These are phyloP conservation scores for Hippophae rhamnoides DNA, from an alignment of 306 rosid genomes.

Conservation along the genomic window DNA sequence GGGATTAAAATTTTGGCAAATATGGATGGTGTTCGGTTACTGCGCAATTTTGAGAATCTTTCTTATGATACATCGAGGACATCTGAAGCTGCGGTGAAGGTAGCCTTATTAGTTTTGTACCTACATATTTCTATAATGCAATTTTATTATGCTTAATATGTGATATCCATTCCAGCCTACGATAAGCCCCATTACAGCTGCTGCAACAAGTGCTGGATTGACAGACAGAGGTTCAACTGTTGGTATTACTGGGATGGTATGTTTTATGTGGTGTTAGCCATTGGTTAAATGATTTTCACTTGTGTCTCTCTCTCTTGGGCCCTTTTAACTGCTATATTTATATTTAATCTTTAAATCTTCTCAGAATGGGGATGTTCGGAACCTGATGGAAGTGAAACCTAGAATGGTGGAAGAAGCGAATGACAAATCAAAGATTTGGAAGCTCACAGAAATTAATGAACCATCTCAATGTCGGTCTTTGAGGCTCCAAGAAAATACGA, in stretches of 20 bases:
- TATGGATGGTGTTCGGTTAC: conserved; percentile 50
- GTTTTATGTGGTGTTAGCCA: conserved; percentile 19
- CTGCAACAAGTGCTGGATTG: conserved; percentile 56
- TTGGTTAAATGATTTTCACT: neutral
- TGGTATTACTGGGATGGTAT: conserved; percentile 73
- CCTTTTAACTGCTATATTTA: neutral
- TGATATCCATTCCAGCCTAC: conserved; percentile 49
- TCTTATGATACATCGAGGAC: conserved; percentile 69
- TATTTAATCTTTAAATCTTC: conserved; percentile 12
- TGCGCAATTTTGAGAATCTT: conserved; percentile 62
- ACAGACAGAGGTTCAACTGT: conserved; percentile 65
- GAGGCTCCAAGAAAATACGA: conserved; percentile 69
- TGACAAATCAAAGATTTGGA: conserved; percentile 94
- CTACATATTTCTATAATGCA: neutral
- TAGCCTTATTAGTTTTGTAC: conserved; percentile 18
- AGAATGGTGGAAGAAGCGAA: conserved; percentile 85
- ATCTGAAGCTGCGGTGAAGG: conserved; percentile 77
- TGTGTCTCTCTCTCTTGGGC: conserved; percentile 6
- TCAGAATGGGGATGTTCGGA: conserved; percentile 85
- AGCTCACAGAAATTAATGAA: conserved; percentile 77
- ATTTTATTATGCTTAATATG: conserved; percentile 13
- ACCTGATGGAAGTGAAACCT: conserved; percentile 87
- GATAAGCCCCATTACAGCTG: conserved; percentile 72
- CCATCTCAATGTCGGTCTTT: conserved; percentile 73
- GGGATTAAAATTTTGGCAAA: conserved; percentile 85